A percentile compares a stretch with the other conserved stretches of the same genome.
These are phyloP conservation scores for Sisymbrium irio DNA, from an alignment of 345 rosid species.

Conservation along the genomic window DNA sequence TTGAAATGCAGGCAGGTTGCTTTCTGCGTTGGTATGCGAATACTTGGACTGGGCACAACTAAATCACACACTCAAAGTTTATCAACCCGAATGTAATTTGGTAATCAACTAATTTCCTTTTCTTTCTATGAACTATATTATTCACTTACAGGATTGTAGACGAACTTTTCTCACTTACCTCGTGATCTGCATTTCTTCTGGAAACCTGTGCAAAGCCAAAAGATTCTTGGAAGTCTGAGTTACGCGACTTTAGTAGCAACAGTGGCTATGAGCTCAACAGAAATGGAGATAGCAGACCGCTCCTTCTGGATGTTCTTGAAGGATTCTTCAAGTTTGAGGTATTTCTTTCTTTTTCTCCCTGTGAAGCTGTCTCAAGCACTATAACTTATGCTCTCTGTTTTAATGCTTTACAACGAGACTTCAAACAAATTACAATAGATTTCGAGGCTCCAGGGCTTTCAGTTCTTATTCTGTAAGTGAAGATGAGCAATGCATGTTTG, in stretches of 20 bases:
- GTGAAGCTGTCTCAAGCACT: not conserved
- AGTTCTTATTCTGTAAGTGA: not conserved
- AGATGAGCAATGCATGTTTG: not conserved
- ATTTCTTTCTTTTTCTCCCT: not conserved
- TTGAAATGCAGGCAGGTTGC: conserved; percentile 71
- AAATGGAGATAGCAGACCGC: conserved; percentile 80
- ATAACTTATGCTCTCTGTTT: not conserved
- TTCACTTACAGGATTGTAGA: not conserved
- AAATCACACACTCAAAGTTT: conserved; percentile 88
- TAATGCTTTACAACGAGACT: not conserved
- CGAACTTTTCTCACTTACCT: not conserved
- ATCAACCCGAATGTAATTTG: conserved; percentile 93
- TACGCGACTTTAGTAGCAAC: conserved; percentile 82
- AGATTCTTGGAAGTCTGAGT: conserved; percentile 87
- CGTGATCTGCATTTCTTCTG: not conserved
- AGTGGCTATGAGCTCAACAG: conserved; percentile 81
- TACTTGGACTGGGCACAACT: conserved; percentile 98
- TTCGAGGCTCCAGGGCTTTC: not conserved
- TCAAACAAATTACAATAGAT: not conserved
- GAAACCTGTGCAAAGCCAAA: conserved; percentile 58
- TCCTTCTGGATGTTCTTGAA: conserved; percentile 90
- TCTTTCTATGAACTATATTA: not conserved
- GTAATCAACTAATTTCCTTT: conserved; percentile 55
- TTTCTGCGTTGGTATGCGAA: conserved; percentile 85
- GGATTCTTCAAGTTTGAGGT: conserved; percentile 93